A percentile compares a stretch with the other conserved stretches of the same genome.
These are phyloP conservation scores for Cryptosporidium sp. DNA, from an alignment of 169 alveolate genomes.

Conservation along the genomic window DNA sequence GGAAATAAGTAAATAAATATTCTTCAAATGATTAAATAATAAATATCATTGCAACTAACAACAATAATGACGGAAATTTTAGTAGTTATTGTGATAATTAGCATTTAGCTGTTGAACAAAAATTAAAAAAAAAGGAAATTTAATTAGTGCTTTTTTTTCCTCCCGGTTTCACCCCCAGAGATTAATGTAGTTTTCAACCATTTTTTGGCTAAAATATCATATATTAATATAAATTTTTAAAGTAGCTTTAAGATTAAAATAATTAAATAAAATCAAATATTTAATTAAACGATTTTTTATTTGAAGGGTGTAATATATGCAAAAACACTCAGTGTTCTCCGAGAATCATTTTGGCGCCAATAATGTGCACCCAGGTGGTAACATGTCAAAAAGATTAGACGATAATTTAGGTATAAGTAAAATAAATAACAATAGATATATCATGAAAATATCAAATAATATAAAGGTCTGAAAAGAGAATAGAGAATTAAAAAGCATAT, in stretches of 20 bases:
- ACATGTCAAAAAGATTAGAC: conserved; percentile 46
- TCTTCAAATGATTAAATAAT: not conserved
- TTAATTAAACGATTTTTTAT: not conserved
- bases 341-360: conserved; percentile 39
- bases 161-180: too few relatives aligned
- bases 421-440: not conserved
- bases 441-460: not conserved
- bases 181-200: not conserved
- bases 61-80: too few relatives aligned
- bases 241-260: too few relatives aligned
- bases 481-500: not conserved
- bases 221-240: too few relatives aligned
- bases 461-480: not conserved
- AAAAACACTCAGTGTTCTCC: conserved; percentile 3
- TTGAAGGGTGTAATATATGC: not conserved
- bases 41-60: too few relatives aligned
- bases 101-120: not conserved
- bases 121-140: too few relatives aligned
- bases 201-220: not conserved
- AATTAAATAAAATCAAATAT: too few relatives aligned
- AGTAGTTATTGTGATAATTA: too few relatives aligned
- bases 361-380: conserved; percentile 73
- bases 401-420: not conserved
- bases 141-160: not conserved
- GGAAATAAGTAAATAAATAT: not conserved